Evolutionary conservation across 768 basidiomycete genomes (phyloP).

Genomic region (Leccinum barrowsii): DNA sequence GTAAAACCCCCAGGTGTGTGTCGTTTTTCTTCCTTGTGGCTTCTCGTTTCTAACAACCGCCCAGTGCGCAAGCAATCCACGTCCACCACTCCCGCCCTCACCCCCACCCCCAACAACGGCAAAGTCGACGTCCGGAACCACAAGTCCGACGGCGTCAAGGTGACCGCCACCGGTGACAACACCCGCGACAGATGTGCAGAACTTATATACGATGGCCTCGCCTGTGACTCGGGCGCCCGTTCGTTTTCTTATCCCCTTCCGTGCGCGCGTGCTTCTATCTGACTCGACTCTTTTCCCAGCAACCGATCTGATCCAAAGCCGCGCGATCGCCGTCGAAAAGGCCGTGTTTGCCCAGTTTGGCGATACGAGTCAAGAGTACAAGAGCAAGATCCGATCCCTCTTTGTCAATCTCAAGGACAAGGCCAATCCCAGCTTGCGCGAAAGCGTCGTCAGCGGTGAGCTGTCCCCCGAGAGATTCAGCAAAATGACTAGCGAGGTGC

Average conservation of each 20-base stretch:
- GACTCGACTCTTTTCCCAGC: slow-evolving; percentile 39
- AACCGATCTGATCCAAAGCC: slow-evolving; percentile 59
- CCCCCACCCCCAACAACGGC: slow-evolving; percentile 30
- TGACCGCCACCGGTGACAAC: slow-evolving; percentile 56
- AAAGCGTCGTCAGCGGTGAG: slow-evolving; percentile 82
- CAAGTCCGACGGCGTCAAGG: slow-evolving; percentile 68
- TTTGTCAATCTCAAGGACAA: slow-evolving; percentile 96
- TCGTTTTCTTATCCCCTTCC: slow-evolving; percentile 39
- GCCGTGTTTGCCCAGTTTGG: slow-evolving; percentile 49
- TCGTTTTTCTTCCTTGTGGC: background rate
- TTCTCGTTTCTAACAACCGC: slow-evolving; percentile 2
- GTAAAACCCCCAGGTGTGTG: slow-evolving; percentile 38
- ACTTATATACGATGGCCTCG: slow-evolving; percentile 89
- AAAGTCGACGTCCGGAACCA: slow-evolving; percentile 47
- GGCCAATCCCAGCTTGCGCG: slow-evolving; percentile 82
- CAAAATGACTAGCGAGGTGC: slow-evolving; percentile 78
- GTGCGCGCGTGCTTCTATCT: slow-evolving; percentile 1
- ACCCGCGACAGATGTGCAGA: slow-evolving; percentile 86
- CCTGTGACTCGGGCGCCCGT: slow-evolving; percentile 85
- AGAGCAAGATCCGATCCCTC: slow-evolving; percentile 78
- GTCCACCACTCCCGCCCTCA: slow-evolving; percentile 38
- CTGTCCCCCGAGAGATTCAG: slow-evolving; percentile 66
- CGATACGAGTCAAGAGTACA: slow-evolving; percentile 51
- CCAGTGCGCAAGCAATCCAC: slow-evolving; percentile 33
- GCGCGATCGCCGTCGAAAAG: slow-evolving; percentile 70